Conservation (phyloP, 176 grass and related monocot genomes). For the Carex cristatella region DNA sequence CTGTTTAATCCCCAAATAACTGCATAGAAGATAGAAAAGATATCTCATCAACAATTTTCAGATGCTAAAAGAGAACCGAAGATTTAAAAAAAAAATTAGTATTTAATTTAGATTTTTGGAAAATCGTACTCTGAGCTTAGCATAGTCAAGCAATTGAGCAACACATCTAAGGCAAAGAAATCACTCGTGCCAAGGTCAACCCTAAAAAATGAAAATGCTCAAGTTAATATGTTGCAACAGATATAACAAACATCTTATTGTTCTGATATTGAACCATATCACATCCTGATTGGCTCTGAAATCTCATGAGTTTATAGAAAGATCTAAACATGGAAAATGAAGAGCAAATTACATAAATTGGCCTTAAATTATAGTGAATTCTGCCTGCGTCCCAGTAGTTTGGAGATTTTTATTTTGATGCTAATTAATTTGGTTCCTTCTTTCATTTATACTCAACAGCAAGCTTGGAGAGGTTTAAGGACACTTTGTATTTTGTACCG, state of each 20-base stretch:
- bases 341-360: background rate
- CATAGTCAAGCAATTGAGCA: conserved; percentile 77
- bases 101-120: background rate
- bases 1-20: conserved; percentile 77
- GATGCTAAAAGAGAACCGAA: background rate
- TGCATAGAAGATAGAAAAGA: conserved; percentile 22
- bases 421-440: background rate
- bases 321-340: background rate
- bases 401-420: background rate
- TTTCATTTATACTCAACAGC: background rate
- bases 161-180: conserved; percentile 80
- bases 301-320: background rate
- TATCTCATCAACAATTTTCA: conserved; percentile 3
- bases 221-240: background rate
- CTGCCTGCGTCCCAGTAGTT: background rate
- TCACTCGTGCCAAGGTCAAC: conserved; percentile 84
- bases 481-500: background rate
- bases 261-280: background rate
- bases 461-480: background rate
- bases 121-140: conserved; percentile 81
- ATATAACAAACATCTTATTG: background rate
- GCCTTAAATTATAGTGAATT: background rate
- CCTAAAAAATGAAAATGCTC: conserved; percentile 35
- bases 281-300: background rate
- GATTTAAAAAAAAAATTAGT: background rate